phyloP scores from a whole-genome alignment of 176 grass and related monocot genomes.

The Oryza coarctata region DNA sequence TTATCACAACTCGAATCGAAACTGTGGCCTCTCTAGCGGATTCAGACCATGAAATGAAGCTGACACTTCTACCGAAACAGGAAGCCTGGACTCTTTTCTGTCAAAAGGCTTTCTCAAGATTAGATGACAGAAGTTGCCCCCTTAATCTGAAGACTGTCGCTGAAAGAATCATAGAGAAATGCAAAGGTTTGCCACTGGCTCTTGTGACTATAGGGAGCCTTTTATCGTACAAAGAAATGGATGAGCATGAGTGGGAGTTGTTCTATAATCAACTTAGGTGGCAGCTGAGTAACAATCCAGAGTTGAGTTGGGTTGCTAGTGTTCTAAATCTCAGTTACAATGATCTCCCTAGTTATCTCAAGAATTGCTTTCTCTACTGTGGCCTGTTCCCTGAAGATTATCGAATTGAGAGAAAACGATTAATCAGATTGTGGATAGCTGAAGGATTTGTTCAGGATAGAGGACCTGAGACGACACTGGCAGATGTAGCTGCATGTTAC shows the following conservation, averaged over 20 bases:
- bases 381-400: constrained; percentile 50
- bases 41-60: constrained; percentile 12
- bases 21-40: constrained; percentile 32
- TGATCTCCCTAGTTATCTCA: constrained; percentile 45
- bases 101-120: constrained; percentile 31
- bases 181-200: constrained; percentile 49
- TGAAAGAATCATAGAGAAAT: constrained; percentile 35
- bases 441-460: constrained; percentile 55
- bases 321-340: constrained; percentile 48
- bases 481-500: constrained; percentile 45
- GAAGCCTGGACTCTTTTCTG: constrained; percentile 48
- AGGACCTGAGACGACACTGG: neutral
- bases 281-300: constrained; percentile 42
- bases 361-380: constrained; percentile 49
- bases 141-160: constrained; percentile 8
- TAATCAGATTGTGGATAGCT: constrained; percentile 48
- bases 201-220: constrained; percentile 47
- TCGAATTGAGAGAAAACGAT: constrained; percentile 28
- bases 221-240: constrained; percentile 41
- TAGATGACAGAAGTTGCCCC: constrained; percentile 37
- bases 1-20: constrained; percentile 47
- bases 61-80: constrained; percentile 27
- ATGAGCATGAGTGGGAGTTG: constrained; percentile 35
- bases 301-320: constrained; percentile 30
- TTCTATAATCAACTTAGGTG: constrained; percentile 43